Evolutionary conservation across 768 basidiomycete genomes (phyloP).

Genomic region (Goffeauzyma gilvescens): DNA sequence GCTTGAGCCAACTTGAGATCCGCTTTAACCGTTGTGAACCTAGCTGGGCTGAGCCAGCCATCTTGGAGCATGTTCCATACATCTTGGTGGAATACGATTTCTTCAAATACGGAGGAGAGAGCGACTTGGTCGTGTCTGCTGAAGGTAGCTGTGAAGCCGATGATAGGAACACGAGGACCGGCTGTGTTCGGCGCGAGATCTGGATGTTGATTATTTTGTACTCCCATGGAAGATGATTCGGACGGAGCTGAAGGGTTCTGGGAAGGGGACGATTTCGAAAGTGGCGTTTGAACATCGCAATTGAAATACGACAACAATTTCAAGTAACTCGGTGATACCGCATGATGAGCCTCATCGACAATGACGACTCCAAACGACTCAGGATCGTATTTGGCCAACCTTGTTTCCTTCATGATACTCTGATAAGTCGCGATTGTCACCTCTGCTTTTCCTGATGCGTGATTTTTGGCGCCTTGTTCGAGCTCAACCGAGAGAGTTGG

Average conservation of each 20-base stretch:
- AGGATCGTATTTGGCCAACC: conserved; percentile 60
- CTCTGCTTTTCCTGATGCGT: conserved; percentile 67
- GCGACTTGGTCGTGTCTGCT: conserved; percentile 77
- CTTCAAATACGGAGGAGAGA: conserved; percentile 68
- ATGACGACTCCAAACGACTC: conserved; percentile 51
- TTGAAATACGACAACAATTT: conserved; percentile 70
- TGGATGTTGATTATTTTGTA: too few relatives aligned
- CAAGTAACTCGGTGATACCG: conserved; percentile 73
- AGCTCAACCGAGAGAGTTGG: conserved; percentile 70
- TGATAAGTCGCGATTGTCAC: conserved; percentile 40
- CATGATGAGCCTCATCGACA: conserved; percentile 88
- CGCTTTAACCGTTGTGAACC: conserved; percentile 64
- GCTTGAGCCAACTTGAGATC: conserved; percentile 52
- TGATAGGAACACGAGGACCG: conserved; percentile 44
- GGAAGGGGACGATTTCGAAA: too few relatives aligned
- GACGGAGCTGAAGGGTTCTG: too few relatives aligned
- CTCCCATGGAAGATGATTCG: too few relatives aligned
- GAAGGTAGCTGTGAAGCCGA: conserved; percentile 93
- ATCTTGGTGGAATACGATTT: conserved; percentile 79
- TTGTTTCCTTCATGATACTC: conserved; percentile 47
- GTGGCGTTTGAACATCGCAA: conserved; percentile 34
- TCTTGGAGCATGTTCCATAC: conserved; percentile 85
- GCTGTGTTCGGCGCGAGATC: too few relatives aligned
- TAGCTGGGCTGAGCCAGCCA: conserved; percentile 71
- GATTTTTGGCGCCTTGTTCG: conserved; percentile 60